phyloP scores from a whole-genome alignment of 75 land plant genomes.

The Cunninghamia lanceolata region DNA sequence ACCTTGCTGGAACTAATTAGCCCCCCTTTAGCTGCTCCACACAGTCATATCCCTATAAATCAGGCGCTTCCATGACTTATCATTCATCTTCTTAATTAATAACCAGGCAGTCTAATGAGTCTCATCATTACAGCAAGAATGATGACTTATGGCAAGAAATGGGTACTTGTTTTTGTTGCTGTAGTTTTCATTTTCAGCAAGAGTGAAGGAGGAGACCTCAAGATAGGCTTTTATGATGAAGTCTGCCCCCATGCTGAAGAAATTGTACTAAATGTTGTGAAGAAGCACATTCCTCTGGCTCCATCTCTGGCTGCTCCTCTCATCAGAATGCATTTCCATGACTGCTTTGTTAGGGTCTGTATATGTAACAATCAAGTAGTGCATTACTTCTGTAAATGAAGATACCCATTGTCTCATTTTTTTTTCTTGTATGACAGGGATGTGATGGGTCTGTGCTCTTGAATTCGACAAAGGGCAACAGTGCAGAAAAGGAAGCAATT shows the following conservation, averaged over 20 bases:
- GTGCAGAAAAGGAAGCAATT: slow-evolving; percentile 72
- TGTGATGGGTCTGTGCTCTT: slow-evolving; percentile 82
- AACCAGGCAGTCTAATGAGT: neutral
- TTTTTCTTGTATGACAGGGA: slow-evolving; percentile 33
- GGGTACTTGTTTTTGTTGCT: neutral
- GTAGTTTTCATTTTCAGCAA: neutral
- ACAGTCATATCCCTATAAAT: neutral
- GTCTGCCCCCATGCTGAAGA: slow-evolving; percentile 26
- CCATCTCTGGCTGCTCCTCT: slow-evolving; percentile 33
- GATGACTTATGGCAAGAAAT: neutral
- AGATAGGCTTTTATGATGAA: slow-evolving; percentile 20
- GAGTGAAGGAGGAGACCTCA: slow-evolving; percentile 9
- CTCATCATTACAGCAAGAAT: neutral
- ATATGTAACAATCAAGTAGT: neutral
- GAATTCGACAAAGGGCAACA: slow-evolving; percentile 54
- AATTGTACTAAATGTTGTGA: slow-evolving; percentile 18
- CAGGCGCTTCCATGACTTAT: neutral
- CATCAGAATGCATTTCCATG: slow-evolving; percentile 37
- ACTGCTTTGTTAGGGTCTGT: slow-evolving; percentile 33
- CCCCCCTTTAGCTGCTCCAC: neutral
- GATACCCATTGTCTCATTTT: neutral
- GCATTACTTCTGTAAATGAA: neutral
- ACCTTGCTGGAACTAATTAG: neutral
- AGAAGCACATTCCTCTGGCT: slow-evolving; percentile 21
- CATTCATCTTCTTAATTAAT: neutral